Evolutionary conservation across 345 rosid genomes (phyloP).

Genomic region (Limnanthes douglasii): DNA sequence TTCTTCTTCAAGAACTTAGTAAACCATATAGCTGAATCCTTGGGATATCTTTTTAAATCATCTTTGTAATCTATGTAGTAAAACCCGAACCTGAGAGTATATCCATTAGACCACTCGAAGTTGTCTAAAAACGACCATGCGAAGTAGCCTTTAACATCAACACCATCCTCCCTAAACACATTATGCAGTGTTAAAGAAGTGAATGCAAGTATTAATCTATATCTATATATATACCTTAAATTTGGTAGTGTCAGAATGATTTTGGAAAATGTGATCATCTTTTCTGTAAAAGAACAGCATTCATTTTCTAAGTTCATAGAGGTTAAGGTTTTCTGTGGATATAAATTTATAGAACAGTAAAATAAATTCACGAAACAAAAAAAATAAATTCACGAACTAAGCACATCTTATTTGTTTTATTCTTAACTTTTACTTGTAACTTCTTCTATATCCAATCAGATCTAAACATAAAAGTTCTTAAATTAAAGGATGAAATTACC

Average conservation of each 20-base stretch:
- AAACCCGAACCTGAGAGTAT: conserved; percentile 33
- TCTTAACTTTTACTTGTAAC: no score
- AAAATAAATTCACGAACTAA: no score
- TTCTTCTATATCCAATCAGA: no score
- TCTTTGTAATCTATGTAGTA: conserved; percentile 36
- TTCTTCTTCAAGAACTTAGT: conserved; percentile 26
- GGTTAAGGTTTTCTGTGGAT: background rate
- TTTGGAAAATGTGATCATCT: background rate
- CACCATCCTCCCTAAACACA: conserved; percentile 38
- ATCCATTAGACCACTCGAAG: conserved; percentile 50
- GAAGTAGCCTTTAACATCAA: conserved; percentile 35
- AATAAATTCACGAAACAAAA: no score
- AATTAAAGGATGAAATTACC: no score
- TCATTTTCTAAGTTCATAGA: background rate
- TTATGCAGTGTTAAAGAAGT: conserved; percentile 2
- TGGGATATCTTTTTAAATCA: conserved; percentile 34
- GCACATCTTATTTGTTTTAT: no score
- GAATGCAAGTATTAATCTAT: background rate
- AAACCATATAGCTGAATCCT: conserved; percentile 47
- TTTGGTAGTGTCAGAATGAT: background rate
- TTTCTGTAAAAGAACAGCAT: no score
- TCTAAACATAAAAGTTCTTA: no score
- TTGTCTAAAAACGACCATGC: conserved; percentile 49
- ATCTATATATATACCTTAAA: background rate
- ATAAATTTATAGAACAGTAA: conserved; percentile 14